A percentile compares a stretch with the other conserved stretches of the same genome.
Conservation (phyloP, 2,329 filamentous ascomycete species). For the Fusarium pseudoanthophilum region DNA sequence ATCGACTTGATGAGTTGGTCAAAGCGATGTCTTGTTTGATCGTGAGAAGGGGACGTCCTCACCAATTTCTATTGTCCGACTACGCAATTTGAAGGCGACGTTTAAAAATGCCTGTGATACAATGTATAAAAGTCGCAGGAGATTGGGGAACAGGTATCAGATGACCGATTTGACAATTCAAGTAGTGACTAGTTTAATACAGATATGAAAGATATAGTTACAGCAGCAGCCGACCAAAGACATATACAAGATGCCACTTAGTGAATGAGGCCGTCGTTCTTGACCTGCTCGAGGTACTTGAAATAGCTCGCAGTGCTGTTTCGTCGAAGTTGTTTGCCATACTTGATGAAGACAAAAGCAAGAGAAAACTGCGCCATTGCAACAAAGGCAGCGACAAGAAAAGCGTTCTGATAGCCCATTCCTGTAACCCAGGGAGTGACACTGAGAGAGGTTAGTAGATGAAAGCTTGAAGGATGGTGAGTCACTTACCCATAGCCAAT, state of each 20-base stretch:
- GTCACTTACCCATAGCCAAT: background rate
- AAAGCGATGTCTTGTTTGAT: rapidly evolving
- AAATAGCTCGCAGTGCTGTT: background rate
- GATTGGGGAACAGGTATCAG: background rate
- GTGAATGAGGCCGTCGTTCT: background rate
- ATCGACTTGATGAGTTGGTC: background rate
- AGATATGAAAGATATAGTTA: background rate
- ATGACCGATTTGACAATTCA: rapidly evolving
- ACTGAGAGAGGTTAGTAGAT: background rate
- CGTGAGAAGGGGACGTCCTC: background rate
- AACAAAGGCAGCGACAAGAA: background rate
- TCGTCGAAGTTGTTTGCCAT: background rate
- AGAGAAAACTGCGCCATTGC: background rate
- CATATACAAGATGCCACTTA: rapidly evolving
- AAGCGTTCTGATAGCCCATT: background rate
- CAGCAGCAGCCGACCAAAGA: rapidly evolving
- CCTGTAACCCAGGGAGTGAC: background rate
- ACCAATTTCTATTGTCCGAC: background rate
- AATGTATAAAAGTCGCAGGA: rapidly evolving
- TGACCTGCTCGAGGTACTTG: background rate
- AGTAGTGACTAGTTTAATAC: rapidly evolving
- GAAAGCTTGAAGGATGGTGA: rapidly evolving
- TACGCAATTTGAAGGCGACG: background rate
- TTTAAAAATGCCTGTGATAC: background rate
- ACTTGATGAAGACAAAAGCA: background rate